Evolutionary conservation across 2,329 filamentous ascomycete species (phyloP).

Genomic region (Pseudogymnoascus sp.): DNA sequence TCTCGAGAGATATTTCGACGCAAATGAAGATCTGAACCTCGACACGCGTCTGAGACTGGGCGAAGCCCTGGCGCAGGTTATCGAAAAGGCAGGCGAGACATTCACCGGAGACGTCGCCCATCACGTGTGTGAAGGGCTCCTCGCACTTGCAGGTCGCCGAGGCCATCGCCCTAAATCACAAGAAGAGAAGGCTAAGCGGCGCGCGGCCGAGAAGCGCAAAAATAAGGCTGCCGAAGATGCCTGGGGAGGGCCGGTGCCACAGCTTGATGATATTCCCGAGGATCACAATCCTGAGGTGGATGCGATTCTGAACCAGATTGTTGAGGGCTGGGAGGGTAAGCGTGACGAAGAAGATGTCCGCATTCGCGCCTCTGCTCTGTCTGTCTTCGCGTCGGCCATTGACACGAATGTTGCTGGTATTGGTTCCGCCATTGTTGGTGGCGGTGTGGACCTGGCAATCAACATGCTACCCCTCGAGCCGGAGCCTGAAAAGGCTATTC

Average conservation of each 20-base stretch:
- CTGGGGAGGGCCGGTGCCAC: constrained; percentile 46
- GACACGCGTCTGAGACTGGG: constrained; percentile 61
- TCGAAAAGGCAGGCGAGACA: constrained; percentile 50
- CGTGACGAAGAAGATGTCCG: constrained; percentile 60
- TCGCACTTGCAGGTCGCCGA: constrained; percentile 56
- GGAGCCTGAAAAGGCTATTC: constrained; percentile 50
- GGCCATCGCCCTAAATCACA: constrained; percentile 52
- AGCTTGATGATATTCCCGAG: constrained; percentile 34
- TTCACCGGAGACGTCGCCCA: constrained; percentile 46
- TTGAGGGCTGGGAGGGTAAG: constrained; percentile 59
- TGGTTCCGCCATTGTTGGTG: constrained; percentile 42
- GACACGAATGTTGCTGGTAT: constrained; percentile 53
- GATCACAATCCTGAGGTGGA: constrained; percentile 24
- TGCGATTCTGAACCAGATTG: constrained; percentile 48
- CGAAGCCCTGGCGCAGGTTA: constrained; percentile 56
- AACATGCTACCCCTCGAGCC: constrained; percentile 55
- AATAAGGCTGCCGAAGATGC: constrained; percentile 43
- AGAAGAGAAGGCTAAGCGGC: constrained; percentile 43
- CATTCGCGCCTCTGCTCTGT: constrained; percentile 60
- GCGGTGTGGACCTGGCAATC: constrained; percentile 54
- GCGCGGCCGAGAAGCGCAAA: constrained; percentile 40
- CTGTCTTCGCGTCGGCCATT: constrained; percentile 51
- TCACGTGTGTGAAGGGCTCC: constrained; percentile 47
- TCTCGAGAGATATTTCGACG: constrained; percentile 59
- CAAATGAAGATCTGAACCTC: constrained; percentile 46